Evolutionary conservation across 2,329 filamentous ascomycete genomes (phyloP).

Genomic region (Chaetomium olivaceum): DNA sequence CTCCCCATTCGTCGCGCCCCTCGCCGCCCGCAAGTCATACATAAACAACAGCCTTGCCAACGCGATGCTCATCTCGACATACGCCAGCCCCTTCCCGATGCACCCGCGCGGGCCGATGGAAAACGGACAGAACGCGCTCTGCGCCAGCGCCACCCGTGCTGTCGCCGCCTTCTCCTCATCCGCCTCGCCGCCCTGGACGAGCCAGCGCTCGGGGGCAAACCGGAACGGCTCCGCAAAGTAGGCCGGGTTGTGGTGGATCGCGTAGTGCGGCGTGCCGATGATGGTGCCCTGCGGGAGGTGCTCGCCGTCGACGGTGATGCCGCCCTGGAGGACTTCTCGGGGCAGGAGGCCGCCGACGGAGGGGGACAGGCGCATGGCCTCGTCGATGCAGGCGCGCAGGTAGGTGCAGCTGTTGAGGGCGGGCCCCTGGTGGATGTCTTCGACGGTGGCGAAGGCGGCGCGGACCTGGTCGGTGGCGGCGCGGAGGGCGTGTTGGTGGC

Average conservation of each 20-base stretch:
- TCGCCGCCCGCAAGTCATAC: conserved; percentile 55
- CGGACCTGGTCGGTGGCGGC: conserved; percentile 55
- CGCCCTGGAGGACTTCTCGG: conserved; percentile 58
- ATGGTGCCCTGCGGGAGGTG: conserved; percentile 59
- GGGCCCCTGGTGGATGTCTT: conserved; percentile 57
- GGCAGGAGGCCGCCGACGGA: conserved; percentile 62
- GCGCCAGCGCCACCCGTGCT: conserved; percentile 56
- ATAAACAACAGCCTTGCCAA: conserved; percentile 61
- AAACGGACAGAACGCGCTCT: conserved; percentile 74
- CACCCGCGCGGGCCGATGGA: conserved; percentile 69
- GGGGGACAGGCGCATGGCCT: conserved; percentile 64
- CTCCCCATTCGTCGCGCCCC: conserved; percentile 29
- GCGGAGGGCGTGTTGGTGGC: conserved; percentile 50
- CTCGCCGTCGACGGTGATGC: conserved; percentile 55
- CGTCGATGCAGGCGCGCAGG: conserved; percentile 64
- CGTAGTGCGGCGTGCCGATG: conserved; percentile 66
- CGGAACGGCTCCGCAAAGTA: conserved; percentile 62
- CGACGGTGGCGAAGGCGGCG: conserved; percentile 49
- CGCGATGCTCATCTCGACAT: conserved; percentile 65
- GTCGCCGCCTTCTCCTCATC: conserved; percentile 41
- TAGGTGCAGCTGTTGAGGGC: conserved; percentile 55
- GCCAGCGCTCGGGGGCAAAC: conserved; percentile 67
- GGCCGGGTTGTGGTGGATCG: conserved; percentile 64
- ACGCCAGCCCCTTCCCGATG: conserved; percentile 70
- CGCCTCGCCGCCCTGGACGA: conserved; percentile 40